These are phyloP conservation scores for Drosera spatulata DNA, from an alignment of 179 eudicot genomes.

Conservation along the genomic window DNA sequence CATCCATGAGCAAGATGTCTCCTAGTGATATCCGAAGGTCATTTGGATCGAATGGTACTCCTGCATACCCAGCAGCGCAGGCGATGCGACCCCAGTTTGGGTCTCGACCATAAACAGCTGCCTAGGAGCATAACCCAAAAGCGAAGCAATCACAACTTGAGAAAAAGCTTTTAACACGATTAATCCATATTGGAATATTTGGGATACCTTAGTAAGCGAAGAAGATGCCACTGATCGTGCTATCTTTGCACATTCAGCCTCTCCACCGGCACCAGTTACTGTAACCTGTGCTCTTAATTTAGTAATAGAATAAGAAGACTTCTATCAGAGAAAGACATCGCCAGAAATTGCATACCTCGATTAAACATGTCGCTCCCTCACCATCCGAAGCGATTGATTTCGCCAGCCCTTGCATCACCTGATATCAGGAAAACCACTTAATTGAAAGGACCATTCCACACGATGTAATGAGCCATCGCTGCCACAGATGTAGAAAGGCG, in stretches of 20 bases:
- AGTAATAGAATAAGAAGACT: not conserved
- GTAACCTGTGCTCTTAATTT: conserved; percentile 39
- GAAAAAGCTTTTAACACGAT: too few species aligned
- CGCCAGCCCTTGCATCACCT: conserved; percentile 99
- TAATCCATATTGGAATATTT: not conserved
- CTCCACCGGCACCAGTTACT: conserved; percentile 63
- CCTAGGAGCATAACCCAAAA: conserved; percentile 27
- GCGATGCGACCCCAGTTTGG: conserved; percentile 99
- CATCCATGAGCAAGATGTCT: conserved; percentile 71
- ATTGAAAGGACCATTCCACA: too few species aligned
- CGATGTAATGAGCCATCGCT: too few species aligned
- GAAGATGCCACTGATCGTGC: conserved; percentile 95
- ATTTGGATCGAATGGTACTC: conserved; percentile 53
- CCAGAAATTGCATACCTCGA: conserved; percentile 50
- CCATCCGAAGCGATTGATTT: conserved; percentile 99
- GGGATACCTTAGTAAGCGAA: conserved; percentile 70
- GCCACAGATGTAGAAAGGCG: too few species aligned
- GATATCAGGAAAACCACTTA: not conserved
- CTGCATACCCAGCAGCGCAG: conserved; percentile 96
- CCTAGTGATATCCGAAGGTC: conserved; percentile 79
- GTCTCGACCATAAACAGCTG: conserved; percentile 95
- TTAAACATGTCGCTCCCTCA: conserved; percentile 98
- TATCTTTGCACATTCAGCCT: conserved; percentile 59
- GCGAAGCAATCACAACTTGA: not conserved
- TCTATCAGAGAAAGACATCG: too few species aligned